Evolutionary conservation across 352 stramenopile species (phyloP), one percentile per base, ranked within the genome.

Genomic region (Pythium phragmiticola): DNA sequence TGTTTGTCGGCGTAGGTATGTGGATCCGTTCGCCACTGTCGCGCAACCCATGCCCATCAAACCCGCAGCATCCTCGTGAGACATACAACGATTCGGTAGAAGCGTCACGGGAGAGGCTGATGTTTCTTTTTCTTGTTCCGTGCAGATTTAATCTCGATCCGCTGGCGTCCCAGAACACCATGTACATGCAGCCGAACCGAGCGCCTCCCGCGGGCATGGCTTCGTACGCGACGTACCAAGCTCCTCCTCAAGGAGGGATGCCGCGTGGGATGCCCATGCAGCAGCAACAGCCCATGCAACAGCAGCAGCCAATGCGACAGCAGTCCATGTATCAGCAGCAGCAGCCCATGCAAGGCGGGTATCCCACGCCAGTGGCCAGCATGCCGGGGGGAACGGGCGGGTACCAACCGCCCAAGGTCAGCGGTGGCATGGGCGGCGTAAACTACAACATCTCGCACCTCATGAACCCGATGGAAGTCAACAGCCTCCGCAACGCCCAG

Each of bases 381-480:
- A 46, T 62, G 34, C n/a, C 42, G 1, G 46, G 36, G 14, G 30
- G n/a, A 36, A 46, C 37, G 9, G 7, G 21, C 3, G 53, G 30
- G 1, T 67, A 67, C 37, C 61, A 57, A 13, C 37, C 62, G 21
- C 36, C 54, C 2, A 60, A 58, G 17, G 23, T 51, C 12, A 30
- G 28, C 23, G 52, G 50, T 11, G 37, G 30, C n/a, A 78, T 83
- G 26, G 52, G 50, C 7, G 41, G 43, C 36, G 81, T 83, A 30
- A 93, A 92, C 70, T 89, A 86, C 69, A 92, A 85, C 68, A 94
- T 94, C 55, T 92, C 85, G 12, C 79, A 90, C 63, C 66, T 92
- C 45, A 89, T 94, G 83, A 90, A 92, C 62, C 85, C 85, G 12
- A 81, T 74, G 46, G 84, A 78, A 42, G 73, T 92, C 54, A 81